These are phyloP conservation scores for Juglanconis oblonga DNA, from an alignment of 2,329 filamentous ascomycete species.

Conservation along the genomic window DNA sequence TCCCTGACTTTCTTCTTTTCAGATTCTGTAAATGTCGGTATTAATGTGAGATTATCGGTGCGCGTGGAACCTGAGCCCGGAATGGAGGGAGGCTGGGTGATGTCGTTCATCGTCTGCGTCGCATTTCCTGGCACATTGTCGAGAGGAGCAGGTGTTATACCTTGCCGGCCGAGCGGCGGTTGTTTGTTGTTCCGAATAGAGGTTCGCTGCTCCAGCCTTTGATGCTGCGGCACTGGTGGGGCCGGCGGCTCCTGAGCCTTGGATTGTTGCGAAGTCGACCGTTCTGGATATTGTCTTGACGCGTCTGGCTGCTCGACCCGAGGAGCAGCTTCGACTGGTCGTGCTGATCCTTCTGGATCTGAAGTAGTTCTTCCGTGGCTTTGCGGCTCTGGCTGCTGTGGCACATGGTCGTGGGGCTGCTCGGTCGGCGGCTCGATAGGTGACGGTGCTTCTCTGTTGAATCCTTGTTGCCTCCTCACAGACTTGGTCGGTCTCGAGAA, in stretches of 20 bases:
- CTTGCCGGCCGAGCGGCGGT: conserved; percentile 20
- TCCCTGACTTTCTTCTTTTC: conserved; percentile 78
- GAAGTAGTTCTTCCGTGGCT: conserved; percentile 34
- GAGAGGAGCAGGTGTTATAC: conserved; percentile 20
- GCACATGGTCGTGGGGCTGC: not conserved
- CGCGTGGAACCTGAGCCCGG: conserved; percentile 64
- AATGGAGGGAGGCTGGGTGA: conserved; percentile 64
- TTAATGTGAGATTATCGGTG: conserved; percentile 76
- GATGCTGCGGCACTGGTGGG: conserved; percentile 16
- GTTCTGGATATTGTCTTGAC: conserved; percentile 45
- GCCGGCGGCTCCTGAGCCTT: conserved; percentile 32
- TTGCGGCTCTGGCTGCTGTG: conserved; percentile 6
- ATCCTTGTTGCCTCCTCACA: conserved; percentile 46
- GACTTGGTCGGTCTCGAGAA: conserved; percentile 58
- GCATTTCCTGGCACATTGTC: conserved; percentile 31
- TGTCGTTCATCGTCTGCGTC: conserved; percentile 59
- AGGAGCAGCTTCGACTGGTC: conserved; percentile 65
- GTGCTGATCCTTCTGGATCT: conserved; percentile 42
- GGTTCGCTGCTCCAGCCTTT: conserved; percentile 24
- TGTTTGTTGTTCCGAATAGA: conserved; percentile 31
- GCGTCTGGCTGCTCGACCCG: conserved; percentile 33
- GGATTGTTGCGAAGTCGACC: conserved; percentile 52
- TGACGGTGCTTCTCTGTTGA: conserved; percentile 40
- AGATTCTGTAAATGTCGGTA: conserved; percentile 67
- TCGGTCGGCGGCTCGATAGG: conserved; percentile 13